Base-by-base conservation (phyloP, 805 yeast genomes). In the Candida suzukii region DNA sequence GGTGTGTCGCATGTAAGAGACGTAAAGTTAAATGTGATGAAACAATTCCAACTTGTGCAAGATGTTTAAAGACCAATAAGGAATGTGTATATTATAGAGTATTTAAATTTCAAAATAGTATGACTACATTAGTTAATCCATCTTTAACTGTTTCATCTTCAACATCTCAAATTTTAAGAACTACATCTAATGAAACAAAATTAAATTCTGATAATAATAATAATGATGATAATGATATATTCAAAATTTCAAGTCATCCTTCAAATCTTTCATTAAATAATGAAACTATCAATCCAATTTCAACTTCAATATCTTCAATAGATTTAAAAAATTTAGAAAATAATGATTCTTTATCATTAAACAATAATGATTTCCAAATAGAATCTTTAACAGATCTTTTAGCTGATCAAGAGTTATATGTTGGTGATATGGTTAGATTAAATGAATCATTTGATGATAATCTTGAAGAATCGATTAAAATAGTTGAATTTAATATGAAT, bases 1-100 rank as follows among this genome's bases (percentile, higher is more conserved):
- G 73, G 8, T 67, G 73, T 45, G 47, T 56, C 21, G 65, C 62
- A 35, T 67, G 73, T 51, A 67, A 67, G 46, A 48, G 63, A 35
- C 52, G 70, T 16, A 67, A 66, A 44, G 55, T 67, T 41, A 67
- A 62, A 50, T 61, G 66, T 44, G 64, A 60, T 35, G 66, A 62
- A 33, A 43, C 45, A 0, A 41, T 50, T 8, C 66, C 66, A 1
- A 47, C 54, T 18, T 66, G 72, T 39, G 58, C 66, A 49, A 61
- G 67, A 35, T 67, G 72, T 40, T 44, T 53, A 0, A 57, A 60
- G 21, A 42, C 64, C 16, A 55, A 57, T 13, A 56, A 57, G 38
- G 51, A 56, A 6, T 67, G 72, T 44, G 51, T 55, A 1, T 67
- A 67, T 41, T 53, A 57, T 37, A 53, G 61, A 30, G 44, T 46